phyloP scores from a whole-genome alignment of 768 basidiomycete genomes.

The Imleria badia region DNA sequence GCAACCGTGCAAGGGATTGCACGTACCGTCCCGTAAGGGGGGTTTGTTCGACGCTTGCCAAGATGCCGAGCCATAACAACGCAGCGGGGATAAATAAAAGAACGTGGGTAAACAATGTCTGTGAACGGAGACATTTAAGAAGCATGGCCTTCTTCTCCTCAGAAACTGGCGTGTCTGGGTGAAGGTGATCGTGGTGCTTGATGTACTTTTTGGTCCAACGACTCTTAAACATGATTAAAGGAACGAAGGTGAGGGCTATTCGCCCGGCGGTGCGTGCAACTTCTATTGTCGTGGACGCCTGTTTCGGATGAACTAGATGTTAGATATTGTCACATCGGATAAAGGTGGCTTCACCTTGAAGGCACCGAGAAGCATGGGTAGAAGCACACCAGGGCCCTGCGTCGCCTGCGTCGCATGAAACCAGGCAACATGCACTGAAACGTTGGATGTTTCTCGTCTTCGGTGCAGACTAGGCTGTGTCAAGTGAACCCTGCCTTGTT shows the following conservation, averaged over 20 bases:
- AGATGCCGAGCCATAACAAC: constrained; percentile 65
- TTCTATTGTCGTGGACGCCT: constrained; percentile 77
- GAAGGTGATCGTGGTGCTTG: constrained; percentile 39
- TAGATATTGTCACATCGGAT: not conserved
- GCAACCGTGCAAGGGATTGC: not conserved
- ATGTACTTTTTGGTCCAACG: constrained; percentile 50
- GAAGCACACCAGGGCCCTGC: constrained; percentile 28
- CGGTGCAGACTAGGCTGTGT: not conserved
- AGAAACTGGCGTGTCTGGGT: constrained; percentile 44
- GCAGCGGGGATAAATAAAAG: constrained; percentile 60
- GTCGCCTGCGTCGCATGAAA: constrained; percentile 44
- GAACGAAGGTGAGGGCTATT: constrained; percentile 73
- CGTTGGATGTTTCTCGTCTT: constrained; percentile 2
- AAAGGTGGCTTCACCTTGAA: constrained; percentile 50
- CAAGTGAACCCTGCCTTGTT: constrained; percentile 6
- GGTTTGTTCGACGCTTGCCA: constrained; percentile 74
- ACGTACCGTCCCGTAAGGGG: constrained; percentile 84
- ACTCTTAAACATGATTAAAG: constrained; percentile 63
- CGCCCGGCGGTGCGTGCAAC: constrained; percentile 68
- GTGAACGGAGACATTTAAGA: constrained; percentile 47
- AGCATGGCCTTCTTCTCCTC: constrained; percentile 52
- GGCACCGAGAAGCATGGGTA: constrained; percentile 57
- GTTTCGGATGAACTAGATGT: not conserved
- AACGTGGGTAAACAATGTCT: constrained; percentile 50
- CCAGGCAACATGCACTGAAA: constrained; percentile 9